Evolutionary conservation across 108 stramenopile species (phyloP), one percentile per base, ranked within the genome.

Genomic region (Thalassiosira profunda): DNA sequence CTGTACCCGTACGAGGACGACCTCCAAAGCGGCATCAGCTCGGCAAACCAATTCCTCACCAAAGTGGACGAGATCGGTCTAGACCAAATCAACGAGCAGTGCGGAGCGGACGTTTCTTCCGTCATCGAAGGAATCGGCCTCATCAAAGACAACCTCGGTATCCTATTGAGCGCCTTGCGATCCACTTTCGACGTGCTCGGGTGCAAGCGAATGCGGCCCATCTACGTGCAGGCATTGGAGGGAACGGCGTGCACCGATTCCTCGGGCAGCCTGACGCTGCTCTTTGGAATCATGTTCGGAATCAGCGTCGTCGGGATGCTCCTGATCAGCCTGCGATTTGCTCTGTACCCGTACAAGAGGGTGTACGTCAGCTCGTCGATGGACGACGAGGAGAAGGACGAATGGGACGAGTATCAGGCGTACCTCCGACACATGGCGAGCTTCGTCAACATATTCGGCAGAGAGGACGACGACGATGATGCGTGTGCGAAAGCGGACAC

Each of bases 361-460:
- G 40, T 62, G n/a, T 62, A 21, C 38, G 10, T 31, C 37, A 28
- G 10, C 18, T 33, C 31, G 18, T 31, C 12, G 20, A 9, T 35
- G 5, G 55, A 29, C 26, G 58, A 53, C 33, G 66, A 76, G 5
- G 67, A 68, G 6, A 48, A 62, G 35, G 36, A 67, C 17, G 67
- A 68, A 67, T 62, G 59, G 60, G 67, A 76, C 4, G 75, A 76
- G 49, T 76, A 76, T 44, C 64, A 60, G 61, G 60, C 66, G 0
- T 76, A 68, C 28, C 53, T 68, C 20, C 37, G 41, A 52, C 63
- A 68, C 42, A 61, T 75, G 58, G 25, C 74, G 37, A 47, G 49
- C 2, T 75, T 75, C 51, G 18, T 75, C 23, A 67, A 49, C 23
- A 57, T 58, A 15, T 75, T 64, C 65, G 43, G 26, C 33, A 59